A percentile compares a stretch with the other conserved stretches of the same genome.
phyloP scores from a whole-genome alignment of 306 rosid genomes.

The Trifolium dubium region DNA sequence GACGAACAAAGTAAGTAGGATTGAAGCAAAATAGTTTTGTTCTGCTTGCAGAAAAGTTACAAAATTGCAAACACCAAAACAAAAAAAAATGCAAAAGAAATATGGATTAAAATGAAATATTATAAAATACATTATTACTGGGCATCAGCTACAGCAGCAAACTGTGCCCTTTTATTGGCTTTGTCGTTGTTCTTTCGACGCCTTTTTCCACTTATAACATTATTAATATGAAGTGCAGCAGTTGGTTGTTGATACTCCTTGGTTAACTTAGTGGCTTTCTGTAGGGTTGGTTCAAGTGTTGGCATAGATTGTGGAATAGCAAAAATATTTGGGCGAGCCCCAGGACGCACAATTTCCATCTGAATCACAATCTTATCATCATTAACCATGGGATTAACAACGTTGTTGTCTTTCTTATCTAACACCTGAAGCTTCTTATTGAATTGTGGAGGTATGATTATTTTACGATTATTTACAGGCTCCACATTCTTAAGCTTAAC shows the following conservation, averaged over 20 bases:
- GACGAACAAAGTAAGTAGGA: no score
- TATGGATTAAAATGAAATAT: not conserved
- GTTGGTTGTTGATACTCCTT: conserved; percentile 43
- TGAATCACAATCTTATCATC: not conserved
- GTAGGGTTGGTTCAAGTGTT: conserved; percentile 27
- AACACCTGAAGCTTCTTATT: no score
- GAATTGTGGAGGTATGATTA: not conserved
- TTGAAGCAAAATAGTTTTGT: no score
- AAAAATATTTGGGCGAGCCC: conserved; percentile 21
- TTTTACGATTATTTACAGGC: not conserved
- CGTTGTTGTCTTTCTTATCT: conserved; percentile 8
- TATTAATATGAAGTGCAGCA: conserved; percentile 25
- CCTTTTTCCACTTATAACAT: conserved; percentile 44
- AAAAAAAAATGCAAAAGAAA: not conserved
- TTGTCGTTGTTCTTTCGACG: conserved; percentile 51
- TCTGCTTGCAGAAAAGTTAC: no score
- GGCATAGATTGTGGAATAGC: conserved; percentile 33
- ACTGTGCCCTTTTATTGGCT: conserved; percentile 50
- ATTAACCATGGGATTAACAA: conserved; percentile 1
- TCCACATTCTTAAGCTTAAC: conserved; percentile 19
- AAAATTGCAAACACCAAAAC: no score
- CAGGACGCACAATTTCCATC: conserved; percentile 9
- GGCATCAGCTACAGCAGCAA: not conserved
- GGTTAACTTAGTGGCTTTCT: conserved; percentile 22
- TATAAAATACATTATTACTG: conserved; percentile 48